phyloP scores from a whole-genome alignment of 768 basidiomycete species.

The Leccinum obscurum region DNA sequence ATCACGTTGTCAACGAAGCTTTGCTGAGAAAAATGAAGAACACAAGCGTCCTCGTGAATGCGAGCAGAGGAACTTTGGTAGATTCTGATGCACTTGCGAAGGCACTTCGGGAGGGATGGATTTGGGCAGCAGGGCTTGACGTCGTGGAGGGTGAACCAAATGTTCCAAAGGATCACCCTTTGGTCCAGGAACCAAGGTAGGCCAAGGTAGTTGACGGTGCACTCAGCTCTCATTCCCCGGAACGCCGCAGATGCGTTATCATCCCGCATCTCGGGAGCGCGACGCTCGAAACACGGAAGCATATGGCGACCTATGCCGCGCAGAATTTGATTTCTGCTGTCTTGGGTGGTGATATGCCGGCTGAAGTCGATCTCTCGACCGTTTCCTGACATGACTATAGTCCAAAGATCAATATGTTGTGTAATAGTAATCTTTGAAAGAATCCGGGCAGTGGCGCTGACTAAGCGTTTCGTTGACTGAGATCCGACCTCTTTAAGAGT shows the following conservation, averaged over 20 bases:
- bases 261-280: constrained; percentile 93
- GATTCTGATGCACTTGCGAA: constrained; percentile 86
- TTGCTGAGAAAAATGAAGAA: constrained; percentile 87
- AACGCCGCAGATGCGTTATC: constrained; percentile 60
- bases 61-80: constrained; percentile 81
- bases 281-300: constrained; percentile 78
- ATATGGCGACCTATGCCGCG: constrained; percentile 78
- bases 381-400: constrained; percentile 3
- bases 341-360: constrained; percentile 61
- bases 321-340: constrained; percentile 50
- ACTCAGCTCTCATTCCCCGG: neutral
- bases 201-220: constrained; percentile 14
- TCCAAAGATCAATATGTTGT: neutral
- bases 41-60: constrained; percentile 81
- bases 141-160: constrained; percentile 93
- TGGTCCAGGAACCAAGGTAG: constrained; percentile 77
- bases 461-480: constrained; percentile 5
- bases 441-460: neutral
- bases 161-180: constrained; percentile 68
- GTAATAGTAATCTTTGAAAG: too few species aligned
- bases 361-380: constrained; percentile 41
- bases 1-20: constrained; percentile 66
- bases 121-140: constrained; percentile 92
- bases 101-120: constrained; percentile 74
- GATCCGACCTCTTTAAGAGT: neutral